phyloP scores from a whole-genome alignment of 148 eudicot genomes.

The Persicaria tinctoria region DNA sequence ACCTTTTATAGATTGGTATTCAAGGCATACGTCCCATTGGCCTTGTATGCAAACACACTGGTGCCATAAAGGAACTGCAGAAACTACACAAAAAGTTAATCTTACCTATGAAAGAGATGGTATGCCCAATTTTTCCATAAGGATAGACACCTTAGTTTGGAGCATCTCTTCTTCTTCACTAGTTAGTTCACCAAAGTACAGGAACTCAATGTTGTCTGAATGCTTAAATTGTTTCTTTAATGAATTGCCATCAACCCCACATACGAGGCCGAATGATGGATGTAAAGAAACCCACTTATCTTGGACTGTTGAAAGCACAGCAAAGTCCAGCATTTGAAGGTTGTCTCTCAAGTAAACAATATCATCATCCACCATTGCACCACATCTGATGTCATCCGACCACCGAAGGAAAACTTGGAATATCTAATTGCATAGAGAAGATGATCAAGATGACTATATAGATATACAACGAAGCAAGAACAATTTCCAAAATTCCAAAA shows the following conservation, averaged over 20 bases:
- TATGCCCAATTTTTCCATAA: conserved; percentile 55
- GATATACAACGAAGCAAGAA: neutral
- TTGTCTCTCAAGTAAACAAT: conserved; percentile 47
- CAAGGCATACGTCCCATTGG: neutral
- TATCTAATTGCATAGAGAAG: conserved; percentile 33
- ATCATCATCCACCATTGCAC: conserved; percentile 50
- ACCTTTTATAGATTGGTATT: neutral
- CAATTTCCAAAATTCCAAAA: neutral
- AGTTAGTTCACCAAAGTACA: conserved; percentile 61
- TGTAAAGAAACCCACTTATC: conserved; percentile 96
- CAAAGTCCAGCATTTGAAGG: conserved; percentile 45
- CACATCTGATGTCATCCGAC: conserved; percentile 65
- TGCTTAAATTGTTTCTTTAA: conserved; percentile 71
- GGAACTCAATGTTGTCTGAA: conserved; percentile 52
- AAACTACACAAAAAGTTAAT: conserved; percentile 16
- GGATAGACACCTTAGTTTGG: conserved; percentile 39
- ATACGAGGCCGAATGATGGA: conserved; percentile 72
- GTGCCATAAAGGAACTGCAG: neutral
- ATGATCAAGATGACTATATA: neutral
- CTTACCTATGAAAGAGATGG: conserved; percentile 82
- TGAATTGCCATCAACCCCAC: conserved; percentile 83
- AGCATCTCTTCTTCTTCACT: conserved; percentile 50
- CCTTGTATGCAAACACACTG: conserved; percentile 12
- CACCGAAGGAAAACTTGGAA: conserved; percentile 66
- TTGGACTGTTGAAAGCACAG: conserved; percentile 64